phyloP scores from a whole-genome alignment of 371 early-diverging fungal genomes.

The Mucor irregularis region DNA sequence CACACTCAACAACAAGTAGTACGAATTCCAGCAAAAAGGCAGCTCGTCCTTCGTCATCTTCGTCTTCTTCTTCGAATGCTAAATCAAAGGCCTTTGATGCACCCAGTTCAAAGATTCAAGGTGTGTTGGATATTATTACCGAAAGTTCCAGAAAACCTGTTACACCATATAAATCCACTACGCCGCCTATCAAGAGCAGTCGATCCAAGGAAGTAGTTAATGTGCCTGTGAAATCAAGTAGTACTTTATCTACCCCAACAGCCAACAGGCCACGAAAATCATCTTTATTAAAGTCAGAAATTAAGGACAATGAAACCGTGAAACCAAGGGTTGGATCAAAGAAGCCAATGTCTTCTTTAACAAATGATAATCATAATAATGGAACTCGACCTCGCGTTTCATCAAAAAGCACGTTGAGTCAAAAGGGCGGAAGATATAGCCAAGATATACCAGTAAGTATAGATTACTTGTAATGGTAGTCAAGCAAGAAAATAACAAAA shows the following conservation, averaged over 20 bases:
- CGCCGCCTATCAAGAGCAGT: neutral
- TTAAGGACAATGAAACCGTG: neutral
- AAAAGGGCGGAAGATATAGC: neutral
- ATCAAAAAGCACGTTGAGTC: conserved; percentile 3
- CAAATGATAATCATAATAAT: neutral
- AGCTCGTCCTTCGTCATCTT: neutral
- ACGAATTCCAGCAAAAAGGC: neutral
- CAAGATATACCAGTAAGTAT: conserved; percentile 13
- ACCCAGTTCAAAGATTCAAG: conserved; percentile 4
- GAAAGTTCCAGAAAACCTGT: conserved; percentile 5
- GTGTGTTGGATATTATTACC: conserved; percentile 9
- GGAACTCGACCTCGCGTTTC: conserved; percentile 11
- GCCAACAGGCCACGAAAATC: conserved; percentile 1
- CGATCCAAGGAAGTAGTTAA: too few relatives aligned
- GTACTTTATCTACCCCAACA: neutral
- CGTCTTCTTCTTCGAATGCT: neutral
- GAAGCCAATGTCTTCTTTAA: neutral
- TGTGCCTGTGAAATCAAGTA: too few relatives aligned
- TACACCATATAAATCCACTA: neutral
- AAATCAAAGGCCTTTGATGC: neutral
- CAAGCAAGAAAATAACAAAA: neutral
- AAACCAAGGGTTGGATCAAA: neutral
- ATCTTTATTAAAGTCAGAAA: conserved; percentile 1
- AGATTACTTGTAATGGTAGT: neutral
- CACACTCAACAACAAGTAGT: neutral